Evolutionary conservation across 2,329 filamentous ascomycete species (phyloP).

Genomic region (Xylaria multiplex): DNA sequence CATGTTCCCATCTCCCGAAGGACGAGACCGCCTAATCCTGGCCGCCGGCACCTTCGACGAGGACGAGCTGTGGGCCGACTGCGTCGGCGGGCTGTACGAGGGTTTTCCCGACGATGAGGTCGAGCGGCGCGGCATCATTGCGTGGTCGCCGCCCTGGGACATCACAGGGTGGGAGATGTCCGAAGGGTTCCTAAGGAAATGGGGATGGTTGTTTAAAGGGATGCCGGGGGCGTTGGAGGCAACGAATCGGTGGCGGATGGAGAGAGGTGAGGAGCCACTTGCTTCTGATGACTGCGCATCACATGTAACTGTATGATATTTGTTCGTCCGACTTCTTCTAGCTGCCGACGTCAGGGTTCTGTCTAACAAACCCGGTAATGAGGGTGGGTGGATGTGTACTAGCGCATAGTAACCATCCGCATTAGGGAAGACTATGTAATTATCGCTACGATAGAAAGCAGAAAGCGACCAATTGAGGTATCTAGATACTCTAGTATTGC

Average conservation of each 20-base stretch:
- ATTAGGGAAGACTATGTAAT: no score
- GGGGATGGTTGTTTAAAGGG: conserved; percentile 49
- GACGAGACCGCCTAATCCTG: conserved; percentile 54
- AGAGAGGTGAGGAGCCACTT: conserved; percentile 49
- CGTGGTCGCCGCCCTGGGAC: conserved; percentile 56
- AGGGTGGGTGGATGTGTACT: no score
- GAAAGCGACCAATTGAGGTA: no score
- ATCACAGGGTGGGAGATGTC: conserved; percentile 55
- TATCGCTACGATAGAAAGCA: no score
- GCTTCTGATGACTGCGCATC: conserved; percentile 39
- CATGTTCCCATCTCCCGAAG: conserved; percentile 52
- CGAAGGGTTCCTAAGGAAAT: conserved; percentile 53
- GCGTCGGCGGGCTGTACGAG: conserved; percentile 55
- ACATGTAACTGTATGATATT: conserved; percentile 27
- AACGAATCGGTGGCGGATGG: conserved; percentile 51
- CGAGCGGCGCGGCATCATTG: conserved; percentile 53
- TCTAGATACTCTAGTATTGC: no score
- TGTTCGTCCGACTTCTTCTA: not conserved
- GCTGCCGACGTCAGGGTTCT: no score
- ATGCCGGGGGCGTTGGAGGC: conserved; percentile 46
- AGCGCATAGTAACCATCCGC: no score
- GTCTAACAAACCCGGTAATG: no score
- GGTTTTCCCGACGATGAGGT: conserved; percentile 56
- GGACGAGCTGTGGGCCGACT: conserved; percentile 56
- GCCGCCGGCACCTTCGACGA: conserved; percentile 53